Evolutionary conservation across 495 filamentous ascomycete species (phyloP).

Genomic region (Aspergillus funiculosus): DNA sequence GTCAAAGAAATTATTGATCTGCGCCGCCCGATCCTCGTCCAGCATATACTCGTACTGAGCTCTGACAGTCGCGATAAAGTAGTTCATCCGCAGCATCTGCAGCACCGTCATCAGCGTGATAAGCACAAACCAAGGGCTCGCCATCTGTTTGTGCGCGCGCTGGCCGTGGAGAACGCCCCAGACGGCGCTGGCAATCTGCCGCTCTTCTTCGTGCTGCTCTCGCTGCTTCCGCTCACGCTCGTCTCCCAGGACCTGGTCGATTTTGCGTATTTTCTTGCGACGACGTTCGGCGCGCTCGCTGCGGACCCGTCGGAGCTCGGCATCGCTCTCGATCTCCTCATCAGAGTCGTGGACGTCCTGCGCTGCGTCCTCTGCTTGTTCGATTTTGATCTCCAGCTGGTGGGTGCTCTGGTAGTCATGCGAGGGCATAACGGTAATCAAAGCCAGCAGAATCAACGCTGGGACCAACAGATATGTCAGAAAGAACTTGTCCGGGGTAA

Average conservation of each 20-base stretch:
- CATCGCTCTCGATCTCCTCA: constrained; percentile 41
- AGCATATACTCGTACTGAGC: constrained; percentile 79
- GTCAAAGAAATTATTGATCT: constrained; percentile 84
- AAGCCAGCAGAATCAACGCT: constrained; percentile 46
- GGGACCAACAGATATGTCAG: constrained; percentile 57
- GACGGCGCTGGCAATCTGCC: constrained; percentile 44
- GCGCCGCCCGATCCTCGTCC: constrained; percentile 51
- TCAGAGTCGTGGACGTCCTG: constrained; percentile 57
- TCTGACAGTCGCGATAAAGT: constrained; percentile 89
- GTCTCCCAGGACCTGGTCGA: constrained; percentile 58
- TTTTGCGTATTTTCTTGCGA: constrained; percentile 57
- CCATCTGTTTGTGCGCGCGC: constrained; percentile 68
- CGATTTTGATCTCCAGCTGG: constrained; percentile 56
- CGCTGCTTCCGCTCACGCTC: constrained; percentile 50
- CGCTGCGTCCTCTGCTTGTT: constrained; percentile 45
- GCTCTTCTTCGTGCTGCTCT: constrained; percentile 47
- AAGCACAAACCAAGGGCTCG: constrained; percentile 81
- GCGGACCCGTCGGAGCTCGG: constrained; percentile 46
- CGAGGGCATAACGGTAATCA: constrained; percentile 56
- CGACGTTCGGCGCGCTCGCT: constrained; percentile 56
- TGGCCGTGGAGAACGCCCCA: constrained; percentile 83
- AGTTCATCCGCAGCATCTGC: constrained; percentile 97
- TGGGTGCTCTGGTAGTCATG: constrained; percentile 56
- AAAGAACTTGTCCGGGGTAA: constrained; percentile 59
- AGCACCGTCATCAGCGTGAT: constrained; percentile 87